phyloP scores from a whole-genome alignment of 169 alveolate species.

The Plasmodium ovale region DNA sequence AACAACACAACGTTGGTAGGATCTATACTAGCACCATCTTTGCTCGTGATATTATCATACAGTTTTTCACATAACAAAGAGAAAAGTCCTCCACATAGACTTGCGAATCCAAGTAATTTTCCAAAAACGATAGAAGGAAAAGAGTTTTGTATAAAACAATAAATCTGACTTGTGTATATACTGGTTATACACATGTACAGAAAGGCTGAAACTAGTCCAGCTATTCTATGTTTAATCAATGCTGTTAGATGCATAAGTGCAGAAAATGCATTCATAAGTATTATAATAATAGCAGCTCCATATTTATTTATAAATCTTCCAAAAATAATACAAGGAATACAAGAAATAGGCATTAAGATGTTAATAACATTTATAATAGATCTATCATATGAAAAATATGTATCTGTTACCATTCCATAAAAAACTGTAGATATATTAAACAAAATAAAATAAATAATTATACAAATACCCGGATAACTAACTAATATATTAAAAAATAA shows the following conservation, averaged over 20 bases:
- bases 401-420: slow-evolving; percentile 69
- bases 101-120: slow-evolving; percentile 78
- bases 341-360: slow-evolving; percentile 40
- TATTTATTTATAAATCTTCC: slow-evolving; percentile 67
- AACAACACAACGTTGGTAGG: slow-evolving; percentile 24
- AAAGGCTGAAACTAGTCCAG: slow-evolving; percentile 76
- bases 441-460: slow-evolving; percentile 37
- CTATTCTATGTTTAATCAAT: slow-evolving; percentile 34
- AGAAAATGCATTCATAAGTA: slow-evolving; percentile 76
- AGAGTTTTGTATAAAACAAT: slow-evolving; percentile 75
- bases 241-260: slow-evolving; percentile 78
- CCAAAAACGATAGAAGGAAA: slow-evolving; percentile 82
- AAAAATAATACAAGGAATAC: slow-evolving; percentile 65
- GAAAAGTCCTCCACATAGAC: slow-evolving; percentile 80
- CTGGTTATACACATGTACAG: slow-evolving; percentile 78
- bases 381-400: slow-evolving; percentile 57
- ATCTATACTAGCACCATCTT: slow-evolving; percentile 10
- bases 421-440: slow-evolving; percentile 62
- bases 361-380: slow-evolving; percentile 43
- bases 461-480: slow-evolving; percentile 50
- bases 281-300: slow-evolving; percentile 68
- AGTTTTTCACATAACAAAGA: slow-evolving; percentile 77
- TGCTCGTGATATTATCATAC: slow-evolving; percentile 34
- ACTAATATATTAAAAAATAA: slow-evolving; percentile 42
- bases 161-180: slow-evolving; percentile 80